phyloP scores from a whole-genome alignment of 805 yeast species.

The Candida xiaguanensis region DNA sequence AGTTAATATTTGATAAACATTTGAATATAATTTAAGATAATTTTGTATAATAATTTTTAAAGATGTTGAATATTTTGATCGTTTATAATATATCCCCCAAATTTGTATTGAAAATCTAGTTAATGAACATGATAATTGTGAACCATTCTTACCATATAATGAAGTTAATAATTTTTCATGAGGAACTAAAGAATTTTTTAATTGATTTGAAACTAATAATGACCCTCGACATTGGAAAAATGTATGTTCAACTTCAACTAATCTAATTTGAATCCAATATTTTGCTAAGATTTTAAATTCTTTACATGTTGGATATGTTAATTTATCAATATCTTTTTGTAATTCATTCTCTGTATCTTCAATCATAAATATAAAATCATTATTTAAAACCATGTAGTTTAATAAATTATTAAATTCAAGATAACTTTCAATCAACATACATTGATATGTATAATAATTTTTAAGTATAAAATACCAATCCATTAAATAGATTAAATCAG shows the following conservation, averaged over 20 bases:
- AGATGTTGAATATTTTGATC: constrained; percentile 11
- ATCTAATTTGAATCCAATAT: constrained; percentile 26
- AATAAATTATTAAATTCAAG: constrained; percentile 26
- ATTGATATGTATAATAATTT: constrained; percentile 16
- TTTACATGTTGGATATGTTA: constrained; percentile 4
- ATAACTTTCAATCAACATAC: constrained; percentile 20
- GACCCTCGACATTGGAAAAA: constrained; percentile 27
- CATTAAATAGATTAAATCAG: constrained; percentile 21
- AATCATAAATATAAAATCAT: constrained; percentile 16
- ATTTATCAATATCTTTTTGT: constrained; percentile 3
- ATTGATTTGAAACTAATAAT: constrained; percentile 20
- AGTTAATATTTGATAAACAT: constrained; percentile 9
- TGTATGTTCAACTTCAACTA: constrained; percentile 23
- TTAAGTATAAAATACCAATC: constrained; percentile 24
- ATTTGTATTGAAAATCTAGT: constrained; percentile 10
- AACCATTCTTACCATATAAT: constrained; percentile 16
- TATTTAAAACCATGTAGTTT: constrained; percentile 16
- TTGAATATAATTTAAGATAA: constrained; percentile 17
- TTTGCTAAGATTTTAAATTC: constrained; percentile 18
- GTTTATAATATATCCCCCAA: constrained; percentile 20
- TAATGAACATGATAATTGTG: constrained; percentile 8
- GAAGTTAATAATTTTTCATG: constrained; percentile 14
- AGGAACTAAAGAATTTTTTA: constrained; percentile 24
- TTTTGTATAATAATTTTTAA: constrained; percentile 13
- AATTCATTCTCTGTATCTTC: constrained; percentile 14